Percentiles rank a stretch among this genome's conserved stretches.
These are phyloP conservation scores for Malus sieversii DNA, from an alignment of 306 rosid species.

Conservation along the genomic window DNA sequence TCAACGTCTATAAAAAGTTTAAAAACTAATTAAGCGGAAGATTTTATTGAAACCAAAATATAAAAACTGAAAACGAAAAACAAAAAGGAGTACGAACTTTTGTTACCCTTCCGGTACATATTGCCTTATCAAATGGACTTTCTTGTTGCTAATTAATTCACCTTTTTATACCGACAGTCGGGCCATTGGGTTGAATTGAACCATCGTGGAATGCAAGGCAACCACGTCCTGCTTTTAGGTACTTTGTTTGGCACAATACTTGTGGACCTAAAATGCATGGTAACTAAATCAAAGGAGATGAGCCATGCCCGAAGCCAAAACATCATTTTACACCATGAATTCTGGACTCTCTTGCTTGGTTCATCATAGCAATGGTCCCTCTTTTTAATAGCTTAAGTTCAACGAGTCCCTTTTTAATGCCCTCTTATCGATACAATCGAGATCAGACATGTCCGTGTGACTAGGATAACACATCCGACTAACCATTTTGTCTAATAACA, in stretches of 20 bases:
- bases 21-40: background rate
- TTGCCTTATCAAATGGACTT: background rate
- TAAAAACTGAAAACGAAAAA: too few species aligned
- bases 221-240: background rate
- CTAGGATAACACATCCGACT: background rate
- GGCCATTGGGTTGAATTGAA: background rate
- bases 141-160: background rate
- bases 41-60: too few species aligned
- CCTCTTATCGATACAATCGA: conserved; percentile 3
- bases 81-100: background rate
- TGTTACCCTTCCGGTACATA: background rate
- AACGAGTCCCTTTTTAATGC: conserved; percentile 14
- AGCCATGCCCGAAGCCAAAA: too few species aligned
- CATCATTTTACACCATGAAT: too few species aligned
- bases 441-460: background rate
- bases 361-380: too few species aligned
- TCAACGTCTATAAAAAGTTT: background rate
- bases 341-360: too few species aligned
- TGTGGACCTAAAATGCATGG: background rate
- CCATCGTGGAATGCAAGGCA: background rate
- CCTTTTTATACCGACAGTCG: background rate
- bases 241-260: background rate
- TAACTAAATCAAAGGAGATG: too few species aligned
- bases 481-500: background rate
- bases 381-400: background rate